Percentiles rank a stretch among this genome's conserved stretches.
Conservation (phyloP, 1,139 yeast genomes). For the Ogataea hybrid region DNA sequence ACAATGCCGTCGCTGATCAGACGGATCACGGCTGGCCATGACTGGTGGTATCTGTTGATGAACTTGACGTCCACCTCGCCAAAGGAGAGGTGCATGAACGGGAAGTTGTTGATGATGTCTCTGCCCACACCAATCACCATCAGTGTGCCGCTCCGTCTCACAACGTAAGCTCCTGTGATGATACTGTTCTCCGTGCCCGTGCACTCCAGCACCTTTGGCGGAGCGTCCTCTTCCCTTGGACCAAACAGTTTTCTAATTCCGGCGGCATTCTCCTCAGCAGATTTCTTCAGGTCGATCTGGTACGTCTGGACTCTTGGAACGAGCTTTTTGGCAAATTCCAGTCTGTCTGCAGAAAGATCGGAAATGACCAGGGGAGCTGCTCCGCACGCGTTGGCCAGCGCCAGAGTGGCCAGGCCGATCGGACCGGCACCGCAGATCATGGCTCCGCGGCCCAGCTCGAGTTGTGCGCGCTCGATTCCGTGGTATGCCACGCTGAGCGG, state of each 20-base stretch:
- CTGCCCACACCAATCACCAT: conserved; percentile 40
- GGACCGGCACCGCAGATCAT: conserved; percentile 39
- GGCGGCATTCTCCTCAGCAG: conserved; percentile 30
- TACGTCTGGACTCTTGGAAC: conserved; percentile 36
- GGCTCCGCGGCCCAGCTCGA: conserved; percentile 33
- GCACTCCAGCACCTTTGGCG: conserved; percentile 34
- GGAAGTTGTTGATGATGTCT: conserved; percentile 36
- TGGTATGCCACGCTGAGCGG: conserved; percentile 38
- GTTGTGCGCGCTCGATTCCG: conserved; percentile 33
- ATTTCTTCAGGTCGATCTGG: conserved; percentile 29
- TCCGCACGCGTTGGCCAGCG: conserved; percentile 34
- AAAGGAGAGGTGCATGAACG: conserved; percentile 40
- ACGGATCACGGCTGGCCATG: conserved; percentile 36
- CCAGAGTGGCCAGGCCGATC: conserved; percentile 35
- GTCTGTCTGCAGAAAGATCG: conserved; percentile 34
- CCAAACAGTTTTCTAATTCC: conserved; percentile 34
- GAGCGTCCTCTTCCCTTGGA: conserved; percentile 25
- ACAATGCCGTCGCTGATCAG: conserved; percentile 32
- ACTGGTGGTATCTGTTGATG: conserved; percentile 39
- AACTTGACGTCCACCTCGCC: conserved; percentile 40
- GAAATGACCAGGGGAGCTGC: conserved; percentile 34
- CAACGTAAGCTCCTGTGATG: conserved; percentile 34
- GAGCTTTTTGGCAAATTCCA: conserved; percentile 33
- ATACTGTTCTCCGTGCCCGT: conserved; percentile 35
- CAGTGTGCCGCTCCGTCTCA: conserved; percentile 37